Base-by-base conservation (phyloP, 257 asterid genomes). In the Gentiana straminea region DNA sequence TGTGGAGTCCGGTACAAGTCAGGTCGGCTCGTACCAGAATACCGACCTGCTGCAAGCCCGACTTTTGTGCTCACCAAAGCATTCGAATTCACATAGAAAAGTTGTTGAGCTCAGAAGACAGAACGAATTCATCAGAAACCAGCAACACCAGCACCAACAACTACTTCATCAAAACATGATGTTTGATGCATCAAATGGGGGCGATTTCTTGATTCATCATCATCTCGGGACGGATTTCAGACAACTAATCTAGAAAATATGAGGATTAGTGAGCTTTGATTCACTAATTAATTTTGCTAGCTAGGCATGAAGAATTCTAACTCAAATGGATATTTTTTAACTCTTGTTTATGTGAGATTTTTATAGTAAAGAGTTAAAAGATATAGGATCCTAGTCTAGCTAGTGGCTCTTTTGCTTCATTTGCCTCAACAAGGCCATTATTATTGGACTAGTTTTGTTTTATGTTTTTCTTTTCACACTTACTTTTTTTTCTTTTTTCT, bases 1-100 rank as follows among this genome's bases (percentile, higher is more conserved):
- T 89, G 97, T 54, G 97, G 97, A 3, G 97, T 89, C 1, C 57
- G 97, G 75, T 86, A 81, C 72, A 89, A 89, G 72, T 86, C 97
- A 34, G 97, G 97, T 3, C 68, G 97, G n/a, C 89, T 89, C 0
- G 95, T 89, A 55, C 94, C 97, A 1, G 97, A 89, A 9, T 89
- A 89, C 66, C 72, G 97, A 57, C 97, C 97, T 11, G 97, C 97
- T 0, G 69, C 97, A 1, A 89, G 97, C 84, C 97, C 97, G 65
- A 89, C 97, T 1, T 89, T 89, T 47, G 77, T 84, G 7, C 73
- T 82, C 0, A 71, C 93, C 2, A 89, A 89, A 86, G 68, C 95
- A 89, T 44, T 89, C 97, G 15, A 89, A 89, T 56, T 89, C 97
- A 4, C 97, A 89, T 54, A 55, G 97, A 46, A 89, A 89, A 44